Base-by-base conservation (phyloP, 2,329 filamentous ascomycete genomes). In the Ophiocordyceps sinensis region DNA sequence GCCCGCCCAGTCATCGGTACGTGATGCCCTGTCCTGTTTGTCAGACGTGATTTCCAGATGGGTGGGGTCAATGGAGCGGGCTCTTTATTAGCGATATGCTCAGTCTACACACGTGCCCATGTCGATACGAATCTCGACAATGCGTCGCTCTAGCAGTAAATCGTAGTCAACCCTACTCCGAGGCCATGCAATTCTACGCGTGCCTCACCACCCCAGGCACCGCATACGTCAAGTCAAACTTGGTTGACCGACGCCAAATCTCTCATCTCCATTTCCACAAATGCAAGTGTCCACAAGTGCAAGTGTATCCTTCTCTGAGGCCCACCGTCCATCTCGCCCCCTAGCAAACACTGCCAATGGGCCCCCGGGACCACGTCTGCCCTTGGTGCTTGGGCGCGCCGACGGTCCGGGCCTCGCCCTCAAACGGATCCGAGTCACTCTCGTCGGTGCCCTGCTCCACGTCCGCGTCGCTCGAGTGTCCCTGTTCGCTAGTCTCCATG, bases 381-480 rank as follows among this genome's bases (percentile, higher is more conserved):
- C 15, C 9, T 2, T 17, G 8, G 14, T 17, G 32, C n/a, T 10
- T 35, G 14, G 32, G 3, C n/a, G 7, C 17, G n/a, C 17, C 6
- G 15, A 15, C 32, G 4, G 13, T 10, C 32, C 28, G 36, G 29
- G 23, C n/a, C 9, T 32, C 41, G 15, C 36, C 46, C n/a, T 59
- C 54, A 37, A 49, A 54, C 7, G 51, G 50, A 6, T 60, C 57
- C 1, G 51, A 49, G 13, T 62, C 59, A 28, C 59, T 62, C 21
- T 54, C 52, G 19, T 60, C 58, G 5, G 57, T 57, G 3, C 46
- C 57, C n/a, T 46, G 49, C 35, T 59, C 57, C 7, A 40, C 49
- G 15, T 53, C 52, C 1, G 47, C 51, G 9, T 61, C 58, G 40
- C 56, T 59, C 3, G 56, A 58, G 30, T 54, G 54, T 3, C 47